Base-by-base conservation (phyloP, 257 asterid genomes). In the Marsdenia floribunda region DNA sequence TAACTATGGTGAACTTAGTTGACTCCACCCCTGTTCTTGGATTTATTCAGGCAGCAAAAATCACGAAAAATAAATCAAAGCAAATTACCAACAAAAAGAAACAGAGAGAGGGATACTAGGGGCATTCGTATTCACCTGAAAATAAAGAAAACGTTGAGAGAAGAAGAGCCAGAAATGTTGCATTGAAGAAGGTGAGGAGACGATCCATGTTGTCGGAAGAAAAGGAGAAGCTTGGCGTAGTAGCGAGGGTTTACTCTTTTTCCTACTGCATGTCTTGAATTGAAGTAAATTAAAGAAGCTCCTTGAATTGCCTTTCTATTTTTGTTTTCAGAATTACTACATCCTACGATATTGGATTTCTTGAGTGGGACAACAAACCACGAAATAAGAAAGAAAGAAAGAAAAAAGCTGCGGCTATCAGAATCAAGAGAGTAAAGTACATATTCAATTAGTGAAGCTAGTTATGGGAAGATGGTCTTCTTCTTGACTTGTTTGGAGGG, bases 1-100 rank as follows among this genome's bases (percentile, higher is more conserved):
- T 94, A 59, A 92, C 93, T 64, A 92, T 80, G 87, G 87, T 94
- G 88, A 94, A 92, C 70, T 87, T 90, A 37, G 97, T 90, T 37
- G 97, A 71, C 24, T 86, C 82, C 58, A 84, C 93, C 73, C 55
- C 98, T 91, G 86, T 14, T 38, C 29, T 13, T 76, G 49, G 49
- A 65, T 65, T 65, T 16, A 64, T 64, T 63, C 46, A 37, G 8
- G 29, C 13, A 60, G 65, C 65, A 57, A 38, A n/a, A 26, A 19
- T 4, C 7, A 53, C 16, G 7, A 14, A 52, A 24, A 33, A 5
- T 13, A 12, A 35, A 29, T 13, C n/a, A 35, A 72, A 10, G 74
- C 33, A 70, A 33, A 72, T 64, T 72, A 60, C 66, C 66, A 0
- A 13, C 35, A 75, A 4, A 64, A 50, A n/a, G 14, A 38, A 8